phyloP scores from a whole-genome alignment of 2,329 filamentous ascomycete genomes.

The Xylaria sp. region DNA sequence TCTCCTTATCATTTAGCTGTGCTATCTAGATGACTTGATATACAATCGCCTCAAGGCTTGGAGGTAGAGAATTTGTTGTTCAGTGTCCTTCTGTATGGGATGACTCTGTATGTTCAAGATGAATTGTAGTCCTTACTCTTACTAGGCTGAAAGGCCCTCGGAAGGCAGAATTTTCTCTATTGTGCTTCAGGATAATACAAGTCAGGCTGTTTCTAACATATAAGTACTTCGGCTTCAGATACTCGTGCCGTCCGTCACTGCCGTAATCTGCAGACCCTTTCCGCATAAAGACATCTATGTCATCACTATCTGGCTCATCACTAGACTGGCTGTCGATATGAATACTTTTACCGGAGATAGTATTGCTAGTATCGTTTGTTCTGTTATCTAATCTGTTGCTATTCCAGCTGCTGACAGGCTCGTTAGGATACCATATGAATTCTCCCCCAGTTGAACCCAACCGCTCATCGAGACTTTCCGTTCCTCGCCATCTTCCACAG shows the following conservation, averaged over 20 bases:
- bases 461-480: too few species aligned
- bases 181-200: fast-evolving
- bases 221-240: too few species aligned
- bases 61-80: not conserved
- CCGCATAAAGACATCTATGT: not conserved
- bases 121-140: slow-evolving; percentile 3
- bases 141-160: slow-evolving; percentile 3
- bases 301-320: not conserved
- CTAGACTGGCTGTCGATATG: too few species aligned
- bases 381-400: too few species aligned
- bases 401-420: too few species aligned
- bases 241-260: not conserved
- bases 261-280: too few species aligned
- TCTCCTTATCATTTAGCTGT: not conserved
- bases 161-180: not conserved
- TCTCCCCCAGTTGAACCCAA: too few species aligned
- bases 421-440: too few species aligned
- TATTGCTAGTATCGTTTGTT: not conserved
- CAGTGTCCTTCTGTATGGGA: not conserved
- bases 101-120: not conserved
- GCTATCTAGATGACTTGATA: not conserved
- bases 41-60: not conserved
- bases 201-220: not conserved
- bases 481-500: too few species aligned
- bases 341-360: not conserved